Conservation (phyloP, 208 protist genomes). For the Leishmania turanica region DNA sequence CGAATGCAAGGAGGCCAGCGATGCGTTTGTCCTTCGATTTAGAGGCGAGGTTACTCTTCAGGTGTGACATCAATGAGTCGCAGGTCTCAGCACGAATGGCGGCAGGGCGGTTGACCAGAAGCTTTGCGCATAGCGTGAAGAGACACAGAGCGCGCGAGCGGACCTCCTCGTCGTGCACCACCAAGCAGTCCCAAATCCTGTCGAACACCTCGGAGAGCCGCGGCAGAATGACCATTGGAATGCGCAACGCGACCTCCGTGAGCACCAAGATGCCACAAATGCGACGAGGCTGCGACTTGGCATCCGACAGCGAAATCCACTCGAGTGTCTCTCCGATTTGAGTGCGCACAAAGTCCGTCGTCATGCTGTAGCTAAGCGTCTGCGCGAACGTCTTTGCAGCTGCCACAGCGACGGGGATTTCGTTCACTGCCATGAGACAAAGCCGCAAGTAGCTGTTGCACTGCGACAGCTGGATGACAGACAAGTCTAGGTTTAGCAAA, state of each 20-base stretch:
- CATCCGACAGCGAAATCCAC: slow-evolving; percentile 47
- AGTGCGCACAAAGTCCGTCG: slow-evolving; percentile 69
- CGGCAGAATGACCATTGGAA: slow-evolving; percentile 71
- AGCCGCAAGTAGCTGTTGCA: slow-evolving; percentile 85
- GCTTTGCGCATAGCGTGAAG: slow-evolving; percentile 73
- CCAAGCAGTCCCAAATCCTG: slow-evolving; percentile 67
- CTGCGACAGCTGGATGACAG: slow-evolving; percentile 71
- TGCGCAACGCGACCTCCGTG: slow-evolving; percentile 60
- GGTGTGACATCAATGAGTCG: slow-evolving; percentile 58
- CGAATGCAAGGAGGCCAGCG: slow-evolving; percentile 82
- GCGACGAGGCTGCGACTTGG: slow-evolving; percentile 41
- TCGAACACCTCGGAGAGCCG: slow-evolving; percentile 72
- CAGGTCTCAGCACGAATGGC: slow-evolving; percentile 48
- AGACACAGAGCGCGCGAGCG: slow-evolving; percentile 55
- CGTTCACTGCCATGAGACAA: slow-evolving; percentile 61
- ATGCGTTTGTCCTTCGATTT: slow-evolving; percentile 63
- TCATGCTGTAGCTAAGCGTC: slow-evolving; percentile 61
- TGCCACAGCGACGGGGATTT: slow-evolving; percentile 45
- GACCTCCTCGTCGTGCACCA: slow-evolving; percentile 52
- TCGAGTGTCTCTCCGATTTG: slow-evolving; percentile 70
- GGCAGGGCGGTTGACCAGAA: slow-evolving; percentile 61
- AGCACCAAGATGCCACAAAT: slow-evolving; percentile 79
- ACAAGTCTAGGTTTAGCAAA: slow-evolving; percentile 72
- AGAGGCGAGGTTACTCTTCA: slow-evolving; percentile 61
- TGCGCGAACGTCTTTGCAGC: slow-evolving; percentile 70